These are phyloP conservation scores for Aegilops tauschii DNA, from an alignment of 176 grass and related monocot species.

Conservation along the genomic window DNA sequence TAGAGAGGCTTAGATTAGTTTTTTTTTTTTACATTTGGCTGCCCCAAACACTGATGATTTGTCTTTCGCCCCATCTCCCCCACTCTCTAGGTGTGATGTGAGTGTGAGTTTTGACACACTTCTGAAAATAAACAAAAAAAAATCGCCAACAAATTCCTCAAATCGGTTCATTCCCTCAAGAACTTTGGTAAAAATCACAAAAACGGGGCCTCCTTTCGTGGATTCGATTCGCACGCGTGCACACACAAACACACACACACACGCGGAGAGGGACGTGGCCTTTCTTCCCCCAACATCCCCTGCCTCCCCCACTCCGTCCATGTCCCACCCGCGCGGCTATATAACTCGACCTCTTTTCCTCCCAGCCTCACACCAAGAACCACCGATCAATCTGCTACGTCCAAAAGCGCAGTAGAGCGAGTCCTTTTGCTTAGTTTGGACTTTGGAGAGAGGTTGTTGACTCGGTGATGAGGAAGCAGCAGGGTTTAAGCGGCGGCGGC, in stretches of 20 bases:
- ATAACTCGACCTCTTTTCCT: neutral
- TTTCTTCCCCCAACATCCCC: neutral
- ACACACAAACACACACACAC: neutral
- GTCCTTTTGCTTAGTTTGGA: too few species aligned
- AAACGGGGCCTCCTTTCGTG: neutral
- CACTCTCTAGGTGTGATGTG: too few species aligned
- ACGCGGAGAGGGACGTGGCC: neutral
- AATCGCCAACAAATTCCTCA: too few species aligned
- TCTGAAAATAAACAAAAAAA: too few species aligned
- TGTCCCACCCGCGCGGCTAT: neutral
- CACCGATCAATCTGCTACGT: neutral
- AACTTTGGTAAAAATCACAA: neutral
- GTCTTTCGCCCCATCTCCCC: too few species aligned
- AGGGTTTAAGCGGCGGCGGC: neutral
- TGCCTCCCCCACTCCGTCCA: neutral
- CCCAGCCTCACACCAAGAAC: conserved; percentile 14
- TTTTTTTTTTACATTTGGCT: too few species aligned
- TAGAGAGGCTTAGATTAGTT: too few species aligned
- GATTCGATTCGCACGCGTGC: conserved; percentile 39
- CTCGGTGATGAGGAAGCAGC: conserved; percentile 11
- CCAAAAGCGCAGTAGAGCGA: neutral
- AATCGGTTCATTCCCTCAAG: too few species aligned
- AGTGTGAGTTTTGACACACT: too few species aligned
- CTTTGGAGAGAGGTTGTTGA: neutral
- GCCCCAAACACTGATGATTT: too few species aligned